phyloP scores from a whole-genome alignment of 352 stramenopile genomes.

The Hyaloperonospora arabidopsidis region DNA sequence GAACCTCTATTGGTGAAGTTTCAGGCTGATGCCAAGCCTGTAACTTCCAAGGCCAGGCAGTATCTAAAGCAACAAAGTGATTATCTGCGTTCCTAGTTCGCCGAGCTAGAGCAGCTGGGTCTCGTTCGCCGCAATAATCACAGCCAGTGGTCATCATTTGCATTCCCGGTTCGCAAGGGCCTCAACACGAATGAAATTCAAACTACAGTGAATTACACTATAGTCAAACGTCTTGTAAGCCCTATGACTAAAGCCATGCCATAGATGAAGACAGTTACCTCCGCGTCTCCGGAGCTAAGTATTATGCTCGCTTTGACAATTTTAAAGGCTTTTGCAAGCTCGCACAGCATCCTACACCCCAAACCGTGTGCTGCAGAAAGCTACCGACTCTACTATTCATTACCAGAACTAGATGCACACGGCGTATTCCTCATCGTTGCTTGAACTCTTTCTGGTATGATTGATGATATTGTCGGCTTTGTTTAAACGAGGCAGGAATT shows the following conservation, averaged over 20 bases:
- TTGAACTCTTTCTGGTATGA: too few relatives aligned
- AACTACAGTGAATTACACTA: constrained; percentile 1
- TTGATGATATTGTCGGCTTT: too few relatives aligned
- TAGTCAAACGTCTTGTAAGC: not conserved
- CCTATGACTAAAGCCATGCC: not conserved
- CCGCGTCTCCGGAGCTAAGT: not conserved
- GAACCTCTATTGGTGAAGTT: not conserved
- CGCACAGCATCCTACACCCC: not conserved
- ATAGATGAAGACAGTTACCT: not conserved
- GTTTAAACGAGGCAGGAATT: too few relatives aligned
- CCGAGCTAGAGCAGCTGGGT: not conserved
- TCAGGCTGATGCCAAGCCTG: not conserved
- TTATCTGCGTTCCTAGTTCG: constrained; percentile 2
- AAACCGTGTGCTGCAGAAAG: too few relatives aligned
- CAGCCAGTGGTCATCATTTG: not conserved
- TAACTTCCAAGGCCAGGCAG: not conserved
- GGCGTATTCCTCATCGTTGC: too few relatives aligned
- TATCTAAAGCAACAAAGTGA: constrained; percentile 3
- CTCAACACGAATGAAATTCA: not conserved
- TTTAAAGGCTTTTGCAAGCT: constrained; percentile 4
- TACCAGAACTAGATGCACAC: too few relatives aligned
- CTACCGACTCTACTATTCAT: too few relatives aligned
- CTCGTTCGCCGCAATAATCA: constrained; percentile 4
- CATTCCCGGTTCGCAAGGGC: not conserved
- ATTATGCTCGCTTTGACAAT: constrained; percentile 2